phyloP scores from a whole-genome alignment of 176 grass and related monocot species.

The Raddia distichophylla region DNA sequence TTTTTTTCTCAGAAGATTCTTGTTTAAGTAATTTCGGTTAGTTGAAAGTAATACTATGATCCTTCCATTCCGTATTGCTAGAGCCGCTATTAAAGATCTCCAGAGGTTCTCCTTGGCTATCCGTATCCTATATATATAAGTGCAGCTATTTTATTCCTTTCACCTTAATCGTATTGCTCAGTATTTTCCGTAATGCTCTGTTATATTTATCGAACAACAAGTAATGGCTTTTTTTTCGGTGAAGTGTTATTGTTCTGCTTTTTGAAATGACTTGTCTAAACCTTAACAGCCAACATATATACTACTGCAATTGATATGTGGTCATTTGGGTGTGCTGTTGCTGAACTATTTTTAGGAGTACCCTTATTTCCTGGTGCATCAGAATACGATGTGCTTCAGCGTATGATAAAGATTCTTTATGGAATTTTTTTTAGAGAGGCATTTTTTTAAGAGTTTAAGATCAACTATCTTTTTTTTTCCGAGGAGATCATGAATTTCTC shows the following conservation, averaged over 20 bases:
- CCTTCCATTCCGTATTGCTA: slow-evolving; percentile 53
- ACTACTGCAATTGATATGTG: slow-evolving; percentile 93
- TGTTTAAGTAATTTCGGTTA: slow-evolving; percentile 33
- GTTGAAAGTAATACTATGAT: slow-evolving; percentile 37
- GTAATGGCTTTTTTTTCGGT: neutral
- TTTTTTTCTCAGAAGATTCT: slow-evolving; percentile 13
- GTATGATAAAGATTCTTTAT: slow-evolving; percentile 85
- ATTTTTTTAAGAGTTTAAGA: no score
- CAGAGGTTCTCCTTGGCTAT: slow-evolving; percentile 97
- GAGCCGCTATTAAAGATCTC: slow-evolving; percentile 99
- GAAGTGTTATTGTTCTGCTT: neutral
- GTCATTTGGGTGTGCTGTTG: slow-evolving; percentile 95
- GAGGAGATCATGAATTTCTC: no score
- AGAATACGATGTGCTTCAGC: slow-evolving; percentile 90
- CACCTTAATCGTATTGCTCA: slow-evolving; percentile 25
- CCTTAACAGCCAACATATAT: slow-evolving; percentile 80
- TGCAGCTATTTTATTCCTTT: slow-evolving; percentile 24
- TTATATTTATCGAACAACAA: slow-evolving; percentile 13
- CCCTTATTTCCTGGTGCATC: slow-evolving; percentile 97
- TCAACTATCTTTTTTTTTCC: no score
- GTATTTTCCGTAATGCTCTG: slow-evolving; percentile 7
- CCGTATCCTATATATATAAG: slow-evolving; percentile 77
- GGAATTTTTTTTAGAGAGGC: no score
- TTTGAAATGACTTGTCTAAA: slow-evolving; percentile 26
- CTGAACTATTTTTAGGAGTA: slow-evolving; percentile 90